Evolutionary conservation across 2,329 filamentous ascomycete genomes (phyloP), one percentile per base, ranked within the genome.

Genomic region (Gnomoniopsis smithogilvyi): DNA sequence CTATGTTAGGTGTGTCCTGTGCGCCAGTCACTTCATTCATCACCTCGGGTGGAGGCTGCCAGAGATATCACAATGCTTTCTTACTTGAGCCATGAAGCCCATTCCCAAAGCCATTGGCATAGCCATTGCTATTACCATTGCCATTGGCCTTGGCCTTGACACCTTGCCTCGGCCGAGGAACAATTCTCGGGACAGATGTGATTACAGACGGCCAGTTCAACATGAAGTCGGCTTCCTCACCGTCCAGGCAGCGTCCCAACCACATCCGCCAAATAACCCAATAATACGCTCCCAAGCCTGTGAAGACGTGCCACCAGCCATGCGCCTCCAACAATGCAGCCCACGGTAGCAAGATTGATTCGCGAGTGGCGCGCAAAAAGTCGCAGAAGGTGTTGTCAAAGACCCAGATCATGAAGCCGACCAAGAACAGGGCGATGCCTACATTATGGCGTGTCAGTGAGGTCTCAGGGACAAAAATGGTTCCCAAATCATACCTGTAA

Each of bases 261-360:
- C 90, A 94, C 26, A 93, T 86, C 3, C 90, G 88, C 91, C 91
- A 96, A 15, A 86, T 78, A 65, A 96, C 91, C 70, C 94, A 92
- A 69, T 88, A 89, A 72, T 96, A 96, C 17, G 91, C 91, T 70
- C 91, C 91, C 38, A 88, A 78, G 14, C 91, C 91, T 0, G 91
- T 95, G 81, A 94, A 87, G 41, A 94, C 68, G 74, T 94, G 91
- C 89, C 88, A 82, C 79, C 80, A 82, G 1, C 75, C 79, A 60
- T 82, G 80, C 0, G 78, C 79, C 61, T 81, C 79, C 0, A 95
- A 79, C 7, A 95, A 62, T 15, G 93, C 78, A 1, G 90, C 89
- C 90, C 91, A 95, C 0, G 91, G 92, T 64, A 96, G 77, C 14
- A 89, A 87, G 34, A 95, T 74, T 49, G 82, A 73, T 55, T 86